Evolutionary conservation across 345 rosid species (phyloP), one percentile per base, ranked within the genome.

Genomic region (Rhizophora apiculata): DNA sequence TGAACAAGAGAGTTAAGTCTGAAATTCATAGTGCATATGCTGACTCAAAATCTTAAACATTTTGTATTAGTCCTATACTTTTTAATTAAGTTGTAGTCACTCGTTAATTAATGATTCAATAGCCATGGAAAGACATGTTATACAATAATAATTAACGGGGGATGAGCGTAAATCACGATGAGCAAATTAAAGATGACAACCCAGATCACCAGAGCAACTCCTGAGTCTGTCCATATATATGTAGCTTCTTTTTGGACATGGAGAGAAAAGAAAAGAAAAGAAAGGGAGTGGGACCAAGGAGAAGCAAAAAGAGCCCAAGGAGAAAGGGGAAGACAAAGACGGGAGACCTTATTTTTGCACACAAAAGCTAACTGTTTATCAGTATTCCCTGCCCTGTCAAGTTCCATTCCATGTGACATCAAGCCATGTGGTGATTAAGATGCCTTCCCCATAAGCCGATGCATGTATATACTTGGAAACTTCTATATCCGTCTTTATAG

Each of bases 361-460:
- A 34, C 49, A 43, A 13, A 43, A 13, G 49, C 49, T 43, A 43
- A 3, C 49, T 43, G 49, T 43, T 13, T 13, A 43, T 43, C 49
- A 13, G 49, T 3, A 43, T 43, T 43, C 2, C n/a, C 11, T 21
- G 26, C 27, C 27, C 58, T 61, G 27, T 61, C 3, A 3, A 27
- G 6, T 10, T 30, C 1, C n/a, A 22, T 10, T 30, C 1, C n/a
- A 22, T 1, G 32, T 21, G 64, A 30, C 21, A 19, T 19, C 37
- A 34, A 67, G 21, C 60, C 60, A 58, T 36, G 62, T 16, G 31
- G 39, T 46, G 34, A 72, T 49, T 49, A 3, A 71, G 9, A 56
- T 64, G 32, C 63, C 60, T 43, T 43, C 18, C 24, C 51, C 6
- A 13, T 27, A 67, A 8, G 1, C 24, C 54, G n/a, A 21, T 67